phyloP scores from a whole-genome alignment of 1,139 yeast species.

The Kluyveromyces sp. region DNA sequence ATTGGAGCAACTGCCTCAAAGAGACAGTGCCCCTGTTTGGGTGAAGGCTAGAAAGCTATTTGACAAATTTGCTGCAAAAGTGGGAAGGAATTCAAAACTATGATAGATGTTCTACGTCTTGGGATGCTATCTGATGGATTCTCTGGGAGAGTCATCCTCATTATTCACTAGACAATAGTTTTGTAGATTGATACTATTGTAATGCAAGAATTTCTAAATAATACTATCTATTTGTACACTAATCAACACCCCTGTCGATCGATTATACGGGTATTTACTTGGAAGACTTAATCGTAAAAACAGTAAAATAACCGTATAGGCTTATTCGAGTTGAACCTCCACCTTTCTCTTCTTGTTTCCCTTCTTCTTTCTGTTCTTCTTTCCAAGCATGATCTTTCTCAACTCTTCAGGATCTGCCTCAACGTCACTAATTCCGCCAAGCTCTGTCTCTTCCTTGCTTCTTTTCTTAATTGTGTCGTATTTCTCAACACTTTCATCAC shows the following conservation, averaged over 20 bases:
- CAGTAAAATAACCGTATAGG: constrained; percentile 9
- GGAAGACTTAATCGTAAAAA: neutral
- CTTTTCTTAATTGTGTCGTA: constrained; percentile 65
- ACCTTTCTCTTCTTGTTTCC: constrained; percentile 43
- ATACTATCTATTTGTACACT: neutral
- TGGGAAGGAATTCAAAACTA: constrained; percentile 37
- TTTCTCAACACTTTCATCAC: constrained; percentile 75
- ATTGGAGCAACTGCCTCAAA: constrained; percentile 71
- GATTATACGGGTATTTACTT: neutral
- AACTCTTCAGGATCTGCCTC: constrained; percentile 39
- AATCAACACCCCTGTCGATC: neutral
- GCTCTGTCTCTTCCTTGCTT: constrained; percentile 53
- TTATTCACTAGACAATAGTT: neutral
- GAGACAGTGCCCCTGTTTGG: constrained; percentile 86
- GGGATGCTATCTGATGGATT: too few species aligned
- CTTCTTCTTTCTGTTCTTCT: constrained; percentile 38
- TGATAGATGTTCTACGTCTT: too few species aligned
- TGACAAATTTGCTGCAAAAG: constrained; percentile 72
- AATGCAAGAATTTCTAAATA: neutral
- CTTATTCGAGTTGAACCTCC: constrained; percentile 48
- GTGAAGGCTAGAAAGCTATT: constrained; percentile 75
- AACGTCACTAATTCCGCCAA: constrained; percentile 37
- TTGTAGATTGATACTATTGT: neutral
- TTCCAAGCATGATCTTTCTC: constrained; percentile 37
- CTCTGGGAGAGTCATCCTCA: neutral